Conservation (phyloP, 176 grass and related monocot species). For the Stipa capillata region DNA sequence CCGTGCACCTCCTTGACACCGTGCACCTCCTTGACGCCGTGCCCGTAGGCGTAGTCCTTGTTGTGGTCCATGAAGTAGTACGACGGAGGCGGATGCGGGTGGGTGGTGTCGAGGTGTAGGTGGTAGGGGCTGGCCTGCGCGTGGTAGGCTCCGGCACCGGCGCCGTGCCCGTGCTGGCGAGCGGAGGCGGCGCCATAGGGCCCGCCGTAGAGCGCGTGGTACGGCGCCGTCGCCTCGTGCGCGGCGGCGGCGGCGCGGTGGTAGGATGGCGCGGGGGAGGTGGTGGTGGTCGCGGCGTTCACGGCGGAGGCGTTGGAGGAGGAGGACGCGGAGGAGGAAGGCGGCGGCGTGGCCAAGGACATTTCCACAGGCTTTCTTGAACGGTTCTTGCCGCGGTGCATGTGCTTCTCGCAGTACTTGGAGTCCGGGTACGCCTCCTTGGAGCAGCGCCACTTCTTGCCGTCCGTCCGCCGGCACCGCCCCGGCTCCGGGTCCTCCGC, state of each 20-base stretch:
- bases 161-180: too few species aligned
- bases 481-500: slow-evolving; percentile 86
- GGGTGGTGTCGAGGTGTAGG: slow-evolving; percentile 38
- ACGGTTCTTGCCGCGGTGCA: slow-evolving; percentile 98
- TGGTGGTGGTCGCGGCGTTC: slow-evolving; percentile 2
- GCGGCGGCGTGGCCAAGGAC: slow-evolving; percentile 59
- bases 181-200: slow-evolving; percentile 21
- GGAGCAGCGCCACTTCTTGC: slow-evolving; percentile 98
- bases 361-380: slow-evolving; percentile 99
- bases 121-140: slow-evolving; percentile 39
- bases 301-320: slow-evolving; percentile 14
- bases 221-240: slow-evolving; percentile 18
- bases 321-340: slow-evolving; percentile 21
- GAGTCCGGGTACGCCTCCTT: slow-evolving; percentile 93
- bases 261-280: not conserved
- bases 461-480: slow-evolving; percentile 82
- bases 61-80: slow-evolving; percentile 40
- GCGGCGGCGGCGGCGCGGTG: slow-evolving; percentile 2
- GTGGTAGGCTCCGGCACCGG: not conserved
- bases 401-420: slow-evolving; percentile 99
- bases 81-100: slow-evolving; percentile 30
- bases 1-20: too few species aligned
- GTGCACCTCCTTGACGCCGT: slow-evolving; percentile 46
- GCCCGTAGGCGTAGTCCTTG: slow-evolving; percentile 46
- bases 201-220: slow-evolving; percentile 44